Conservation (phyloP, 2,329 filamentous ascomycete species). For the Colletotrichum caudatum region DNA sequence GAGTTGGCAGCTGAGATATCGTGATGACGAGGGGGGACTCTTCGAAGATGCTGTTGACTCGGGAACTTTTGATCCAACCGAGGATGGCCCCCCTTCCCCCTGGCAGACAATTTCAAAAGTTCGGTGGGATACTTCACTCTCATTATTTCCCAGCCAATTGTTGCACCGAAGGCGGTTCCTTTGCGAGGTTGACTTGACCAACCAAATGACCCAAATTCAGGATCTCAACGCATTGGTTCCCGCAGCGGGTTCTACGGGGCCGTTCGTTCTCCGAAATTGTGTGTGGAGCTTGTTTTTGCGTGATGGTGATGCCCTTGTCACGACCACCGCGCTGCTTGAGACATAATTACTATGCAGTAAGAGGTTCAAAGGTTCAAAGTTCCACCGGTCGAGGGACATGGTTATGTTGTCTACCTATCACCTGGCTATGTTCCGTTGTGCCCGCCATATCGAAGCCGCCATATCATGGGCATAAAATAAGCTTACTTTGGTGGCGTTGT, state of each 20-base stretch:
- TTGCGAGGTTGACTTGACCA: constrained; percentile 11
- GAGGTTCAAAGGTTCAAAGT: too few species aligned
- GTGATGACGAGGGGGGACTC: neutral
- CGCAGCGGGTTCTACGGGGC: constrained; percentile 19
- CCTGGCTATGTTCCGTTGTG: neutral
- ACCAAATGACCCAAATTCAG: neutral
- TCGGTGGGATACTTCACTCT: constrained; percentile 2
- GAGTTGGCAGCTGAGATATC: constrained; percentile 23
- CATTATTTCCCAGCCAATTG: neutral
- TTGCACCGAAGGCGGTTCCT: constrained; percentile 6
- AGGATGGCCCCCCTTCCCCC: neutral
- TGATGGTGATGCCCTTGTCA: constrained; percentile 9
- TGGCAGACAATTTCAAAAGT: neutral
- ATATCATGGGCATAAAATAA: constrained; percentile 9
- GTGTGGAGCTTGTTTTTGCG: constrained; percentile 9
- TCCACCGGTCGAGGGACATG: neutral
- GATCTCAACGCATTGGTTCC: constrained; percentile 21
- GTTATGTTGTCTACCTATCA: neutral
- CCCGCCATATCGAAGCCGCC: neutral
- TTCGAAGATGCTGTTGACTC: neutral
- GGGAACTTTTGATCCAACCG: neutral
- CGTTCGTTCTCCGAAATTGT: constrained; percentile 1
- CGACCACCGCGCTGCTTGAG: neutral
- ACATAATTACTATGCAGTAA: neutral
- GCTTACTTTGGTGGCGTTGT: constrained; percentile 16